Percentiles rank a stretch among this genome's conserved stretches.
Evolutionary conservation across 805 yeast species (phyloP).

Genomic region (Candida germanica): DNA sequence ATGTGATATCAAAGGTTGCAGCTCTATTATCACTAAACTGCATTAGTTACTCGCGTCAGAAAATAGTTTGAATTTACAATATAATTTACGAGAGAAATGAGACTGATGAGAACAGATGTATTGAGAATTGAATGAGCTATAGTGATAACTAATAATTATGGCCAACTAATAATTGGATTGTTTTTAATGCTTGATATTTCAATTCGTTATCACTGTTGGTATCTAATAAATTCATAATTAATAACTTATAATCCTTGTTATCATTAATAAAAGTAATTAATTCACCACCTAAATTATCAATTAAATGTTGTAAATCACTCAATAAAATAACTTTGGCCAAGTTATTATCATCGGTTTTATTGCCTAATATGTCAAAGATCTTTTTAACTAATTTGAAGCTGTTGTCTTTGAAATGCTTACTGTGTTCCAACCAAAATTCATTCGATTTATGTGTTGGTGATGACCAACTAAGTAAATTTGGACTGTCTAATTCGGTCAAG

Average conservation of each 20-base stretch:
- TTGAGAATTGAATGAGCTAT: slow-evolving; percentile 2
- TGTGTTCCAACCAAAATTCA: slow-evolving; percentile 88
- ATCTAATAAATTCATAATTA: slow-evolving; percentile 78
- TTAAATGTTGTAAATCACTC: slow-evolving; percentile 42
- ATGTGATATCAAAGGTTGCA: slow-evolving; percentile 18
- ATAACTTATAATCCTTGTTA: slow-evolving; percentile 62
- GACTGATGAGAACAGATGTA: not conserved
- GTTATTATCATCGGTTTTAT: slow-evolving; percentile 16
- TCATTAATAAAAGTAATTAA: slow-evolving; percentile 37
- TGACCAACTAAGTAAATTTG: slow-evolving; percentile 66
- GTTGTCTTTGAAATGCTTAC: slow-evolving; percentile 68
- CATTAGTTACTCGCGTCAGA: slow-evolving; percentile 15
- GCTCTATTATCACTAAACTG: slow-evolving; percentile 21
- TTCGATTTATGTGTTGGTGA: slow-evolving; percentile 89
- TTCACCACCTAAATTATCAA: slow-evolving; percentile 38
- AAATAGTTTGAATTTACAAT: slow-evolving; percentile 1
- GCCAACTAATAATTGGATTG: slow-evolving; percentile 91
- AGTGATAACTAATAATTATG: slow-evolving; percentile 35
- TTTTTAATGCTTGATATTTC: slow-evolving; percentile 90
- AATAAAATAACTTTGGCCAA: slow-evolving; percentile 34
- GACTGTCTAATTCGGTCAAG: slow-evolving; percentile 75
- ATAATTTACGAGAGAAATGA: not conserved
- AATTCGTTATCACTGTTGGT: slow-evolving; percentile 75
- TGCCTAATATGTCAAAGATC: slow-evolving; percentile 51
- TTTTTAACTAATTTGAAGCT: slow-evolving; percentile 70